Evolutionary conservation across 257 asterid species (phyloP).

Genomic region (Phtheirospermum japonicum): DNA sequence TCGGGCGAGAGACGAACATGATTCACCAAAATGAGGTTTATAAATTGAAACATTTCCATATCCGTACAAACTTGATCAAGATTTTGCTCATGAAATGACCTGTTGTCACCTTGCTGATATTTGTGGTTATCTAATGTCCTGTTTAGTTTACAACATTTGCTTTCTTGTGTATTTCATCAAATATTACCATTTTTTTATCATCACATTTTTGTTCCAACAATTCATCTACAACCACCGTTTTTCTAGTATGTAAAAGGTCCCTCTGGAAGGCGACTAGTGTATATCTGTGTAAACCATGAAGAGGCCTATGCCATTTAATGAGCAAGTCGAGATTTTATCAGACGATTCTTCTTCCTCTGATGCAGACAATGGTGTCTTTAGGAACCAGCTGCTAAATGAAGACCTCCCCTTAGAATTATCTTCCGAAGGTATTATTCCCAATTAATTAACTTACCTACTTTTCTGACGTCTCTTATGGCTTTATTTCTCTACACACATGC

Average conservation of each 20-base stretch:
- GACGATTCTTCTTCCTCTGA: constrained; percentile 58
- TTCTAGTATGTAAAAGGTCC: constrained; percentile 16
- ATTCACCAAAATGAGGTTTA: too few relatives aligned
- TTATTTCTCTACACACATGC: too few relatives aligned
- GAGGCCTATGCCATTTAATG: constrained; percentile 33
- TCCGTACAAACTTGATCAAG: too few relatives aligned
- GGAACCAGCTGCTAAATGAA: constrained; percentile 25
- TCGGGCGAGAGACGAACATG: too few relatives aligned
- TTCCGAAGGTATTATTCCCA: constrained; percentile 44
- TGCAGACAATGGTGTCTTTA: constrained; percentile 33
- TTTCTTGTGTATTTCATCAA: constrained; percentile 5
- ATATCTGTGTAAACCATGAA: constrained; percentile 32
- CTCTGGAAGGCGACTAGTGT: constrained; percentile 13
- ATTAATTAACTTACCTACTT: background rate
- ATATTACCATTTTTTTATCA: background rate
- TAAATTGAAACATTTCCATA: too few relatives aligned
- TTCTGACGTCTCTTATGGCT: too few relatives aligned
- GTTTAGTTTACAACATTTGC: background rate
- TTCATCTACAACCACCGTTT: constrained; percentile 13
- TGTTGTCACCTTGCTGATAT: too few relatives aligned
- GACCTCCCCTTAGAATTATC: constrained; percentile 35
- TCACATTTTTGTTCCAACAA: constrained; percentile 2
- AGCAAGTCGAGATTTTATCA: constrained; percentile 58
- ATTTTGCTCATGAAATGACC: too few relatives aligned
- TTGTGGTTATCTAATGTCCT: too few relatives aligned